A percentile compares a stretch with the other conserved stretches of the same genome.
Evolutionary conservation across 2,329 filamentous ascomycete species (phyloP).

Genomic region (Xylaria sp.): DNA sequence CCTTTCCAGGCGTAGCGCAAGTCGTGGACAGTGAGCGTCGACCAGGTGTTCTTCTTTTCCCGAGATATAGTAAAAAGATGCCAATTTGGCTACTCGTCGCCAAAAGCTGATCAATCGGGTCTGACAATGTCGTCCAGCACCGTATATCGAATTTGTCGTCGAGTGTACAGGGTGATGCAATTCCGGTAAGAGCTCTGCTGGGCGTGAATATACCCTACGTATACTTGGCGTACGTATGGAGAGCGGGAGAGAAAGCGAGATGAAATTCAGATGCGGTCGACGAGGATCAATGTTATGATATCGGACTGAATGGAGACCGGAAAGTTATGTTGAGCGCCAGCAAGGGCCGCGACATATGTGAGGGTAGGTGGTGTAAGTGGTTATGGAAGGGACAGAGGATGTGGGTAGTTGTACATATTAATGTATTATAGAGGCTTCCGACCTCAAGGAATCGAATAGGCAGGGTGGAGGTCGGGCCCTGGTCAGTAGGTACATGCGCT

Average conservation of each 20-base stretch:
- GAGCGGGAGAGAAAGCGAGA: slow-evolving; percentile 4
- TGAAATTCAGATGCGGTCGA: slow-evolving; percentile 26
- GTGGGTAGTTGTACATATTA: slow-evolving; percentile 45
- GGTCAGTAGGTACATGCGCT: slow-evolving; percentile 9
- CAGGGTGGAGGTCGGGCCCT: slow-evolving; percentile 32
- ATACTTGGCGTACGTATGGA: slow-evolving; percentile 23
- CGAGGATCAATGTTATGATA: slow-evolving; percentile 34
- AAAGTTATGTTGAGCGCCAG: slow-evolving; percentile 30
- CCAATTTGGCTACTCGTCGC: slow-evolving; percentile 30
- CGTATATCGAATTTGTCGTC: background rate
- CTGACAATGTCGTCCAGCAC: background rate
- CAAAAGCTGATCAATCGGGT: slow-evolving; percentile 20
- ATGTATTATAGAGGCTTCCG: slow-evolving; percentile 41
- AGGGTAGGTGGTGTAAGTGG: slow-evolving; percentile 27
- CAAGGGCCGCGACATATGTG: slow-evolving; percentile 34
- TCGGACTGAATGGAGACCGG: slow-evolving; percentile 26
- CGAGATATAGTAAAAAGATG: background rate
- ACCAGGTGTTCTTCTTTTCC: background rate
- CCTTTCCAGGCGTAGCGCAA: slow-evolving; percentile 33
- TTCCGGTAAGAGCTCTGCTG: background rate
- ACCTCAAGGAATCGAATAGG: slow-evolving; percentile 16
- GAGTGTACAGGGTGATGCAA: background rate
- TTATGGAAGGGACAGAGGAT: slow-evolving; percentile 30
- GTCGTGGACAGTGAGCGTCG: slow-evolving; percentile 24
- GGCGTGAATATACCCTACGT: slow-evolving; percentile 27